phyloP scores from a whole-genome alignment of 1,139 yeast genomes.

The Pneumocystis murina region DNA sequence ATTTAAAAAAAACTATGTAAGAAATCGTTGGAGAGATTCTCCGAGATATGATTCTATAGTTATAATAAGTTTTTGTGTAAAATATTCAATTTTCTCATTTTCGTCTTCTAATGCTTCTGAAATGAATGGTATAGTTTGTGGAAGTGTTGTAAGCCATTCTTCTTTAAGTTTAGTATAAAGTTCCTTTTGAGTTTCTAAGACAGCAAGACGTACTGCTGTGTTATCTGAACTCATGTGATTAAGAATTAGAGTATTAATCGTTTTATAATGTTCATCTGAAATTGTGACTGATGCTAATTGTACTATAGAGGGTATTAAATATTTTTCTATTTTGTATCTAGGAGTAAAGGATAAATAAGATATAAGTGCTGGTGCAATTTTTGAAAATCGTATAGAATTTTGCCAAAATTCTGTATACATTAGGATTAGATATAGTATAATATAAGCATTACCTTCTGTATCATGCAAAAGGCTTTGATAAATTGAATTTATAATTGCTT shows the following conservation, averaged over 20 bases:
- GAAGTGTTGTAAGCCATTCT: conserved; percentile 79
- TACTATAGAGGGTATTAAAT: conserved; percentile 36
- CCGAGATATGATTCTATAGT: conserved; percentile 87
- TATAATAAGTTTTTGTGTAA: conserved; percentile 86
- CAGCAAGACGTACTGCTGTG: conserved; percentile 21
- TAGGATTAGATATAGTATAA: conserved; percentile 66
- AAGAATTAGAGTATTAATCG: conserved; percentile 41
- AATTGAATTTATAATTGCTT: conserved; percentile 17
- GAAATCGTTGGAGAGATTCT: conserved; percentile 82
- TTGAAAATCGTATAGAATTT: conserved; percentile 67
- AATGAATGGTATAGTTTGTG: conserved; percentile 86
- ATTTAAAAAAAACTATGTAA: conserved; percentile 32
- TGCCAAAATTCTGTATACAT: conserved; percentile 85
- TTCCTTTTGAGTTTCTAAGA: conserved; percentile 60
- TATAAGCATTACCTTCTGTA: conserved; percentile 10
- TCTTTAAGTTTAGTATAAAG: conserved; percentile 88
- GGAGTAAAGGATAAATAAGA: conserved; percentile 36
- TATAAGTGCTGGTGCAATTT: conserved; percentile 46
- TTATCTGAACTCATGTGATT: conserved; percentile 35
- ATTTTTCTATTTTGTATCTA: conserved; percentile 3
- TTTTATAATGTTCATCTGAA: conserved; percentile 69
- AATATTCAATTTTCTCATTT: conserved; percentile 81
- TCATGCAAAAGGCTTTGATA: conserved; percentile 4
- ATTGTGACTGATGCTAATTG: conserved; percentile 61
- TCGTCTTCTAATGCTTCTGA: conserved; percentile 94